These are phyloP conservation scores for Scenedesmus sp. DNA, from an alignment of 163 green algal genomes.

Conservation along the genomic window DNA sequence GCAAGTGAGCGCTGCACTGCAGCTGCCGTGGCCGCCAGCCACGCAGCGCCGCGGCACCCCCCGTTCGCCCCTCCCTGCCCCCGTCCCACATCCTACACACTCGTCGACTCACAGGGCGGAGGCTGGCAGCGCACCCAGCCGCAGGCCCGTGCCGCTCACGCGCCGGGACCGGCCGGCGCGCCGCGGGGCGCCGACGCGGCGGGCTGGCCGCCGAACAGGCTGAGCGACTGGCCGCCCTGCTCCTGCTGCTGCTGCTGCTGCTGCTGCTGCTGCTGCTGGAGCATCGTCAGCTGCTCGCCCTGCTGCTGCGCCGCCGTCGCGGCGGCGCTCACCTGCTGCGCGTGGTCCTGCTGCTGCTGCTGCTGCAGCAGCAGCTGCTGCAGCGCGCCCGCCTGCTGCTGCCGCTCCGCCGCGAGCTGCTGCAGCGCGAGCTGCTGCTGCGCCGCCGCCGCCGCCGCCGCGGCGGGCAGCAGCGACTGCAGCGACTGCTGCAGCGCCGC, in stretches of 20 bases:
- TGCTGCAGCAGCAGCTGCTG: neutral
- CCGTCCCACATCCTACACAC: too few species aligned
- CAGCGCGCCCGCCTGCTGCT: neutral
- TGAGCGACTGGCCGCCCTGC: neutral
- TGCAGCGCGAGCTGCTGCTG: neutral
- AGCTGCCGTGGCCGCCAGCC: too few species aligned
- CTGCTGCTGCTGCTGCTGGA: slow-evolving; percentile 26
- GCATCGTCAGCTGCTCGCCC: neutral
- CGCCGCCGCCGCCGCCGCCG: too few species aligned
- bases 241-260: slow-evolving; percentile 16
- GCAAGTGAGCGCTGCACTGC: too few species aligned
- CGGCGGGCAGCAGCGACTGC: neutral
- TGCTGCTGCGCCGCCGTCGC: neutral
- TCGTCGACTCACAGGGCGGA: too few species aligned
- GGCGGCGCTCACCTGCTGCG: slow-evolving; percentile 19
- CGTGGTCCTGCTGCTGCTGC: slow-evolving; percentile 25
- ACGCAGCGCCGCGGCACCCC: too few species aligned
- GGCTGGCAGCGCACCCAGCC: too few species aligned
- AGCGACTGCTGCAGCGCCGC: neutral
- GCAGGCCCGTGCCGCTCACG: too few species aligned
- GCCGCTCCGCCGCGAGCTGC: neutral
- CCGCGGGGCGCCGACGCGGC: too few species aligned
- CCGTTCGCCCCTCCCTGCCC: too few species aligned
- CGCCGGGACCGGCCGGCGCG: too few species aligned
- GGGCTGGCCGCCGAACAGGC: neutral